phyloP scores from a whole-genome alignment of 805 yeast species.

The Lipomyces sp. region DNA sequence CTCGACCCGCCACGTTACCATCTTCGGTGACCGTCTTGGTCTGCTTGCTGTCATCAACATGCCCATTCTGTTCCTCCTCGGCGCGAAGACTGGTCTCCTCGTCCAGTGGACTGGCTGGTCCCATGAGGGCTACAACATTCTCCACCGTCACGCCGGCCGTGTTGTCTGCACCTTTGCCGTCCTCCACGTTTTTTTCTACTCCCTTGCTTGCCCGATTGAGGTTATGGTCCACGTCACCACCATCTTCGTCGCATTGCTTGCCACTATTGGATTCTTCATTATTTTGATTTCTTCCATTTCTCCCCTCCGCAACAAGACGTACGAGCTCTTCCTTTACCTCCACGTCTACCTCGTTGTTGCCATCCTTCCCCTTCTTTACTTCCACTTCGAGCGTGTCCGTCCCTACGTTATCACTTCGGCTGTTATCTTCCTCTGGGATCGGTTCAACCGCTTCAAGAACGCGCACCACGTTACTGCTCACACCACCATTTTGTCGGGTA shows the following conservation, averaged over 20 bases:
- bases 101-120: slow-evolving; percentile 31
- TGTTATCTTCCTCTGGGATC: slow-evolving; percentile 28
- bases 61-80: slow-evolving; percentile 30
- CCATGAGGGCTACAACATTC: slow-evolving; percentile 30
- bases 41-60: slow-evolving; percentile 27
- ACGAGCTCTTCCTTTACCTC: slow-evolving; percentile 27
- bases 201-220: slow-evolving; percentile 25
- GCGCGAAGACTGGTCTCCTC: slow-evolving; percentile 29
- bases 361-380: slow-evolving; percentile 28
- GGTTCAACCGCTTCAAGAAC: slow-evolving; percentile 28
- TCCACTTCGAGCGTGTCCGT: slow-evolving; percentile 30
- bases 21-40: slow-evolving; percentile 30
- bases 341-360: slow-evolving; percentile 30
- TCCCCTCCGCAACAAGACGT: slow-evolving; percentile 27
- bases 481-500: slow-evolving; percentile 28
- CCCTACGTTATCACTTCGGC: slow-evolving; percentile 29
- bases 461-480: slow-evolving; percentile 23
- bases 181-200: slow-evolving; percentile 27
- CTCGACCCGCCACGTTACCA: slow-evolving; percentile 27
- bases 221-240: slow-evolving; percentile 30
- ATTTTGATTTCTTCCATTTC: slow-evolving; percentile 28
- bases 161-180: slow-evolving; percentile 27
- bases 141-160: slow-evolving; percentile 29
- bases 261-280: slow-evolving; percentile 22
- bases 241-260: slow-evolving; percentile 27